These are phyloP conservation scores for Ceratocystis destructans DNA, from an alignment of 2,329 filamentous ascomycete genomes.

Conservation along the genomic window DNA sequence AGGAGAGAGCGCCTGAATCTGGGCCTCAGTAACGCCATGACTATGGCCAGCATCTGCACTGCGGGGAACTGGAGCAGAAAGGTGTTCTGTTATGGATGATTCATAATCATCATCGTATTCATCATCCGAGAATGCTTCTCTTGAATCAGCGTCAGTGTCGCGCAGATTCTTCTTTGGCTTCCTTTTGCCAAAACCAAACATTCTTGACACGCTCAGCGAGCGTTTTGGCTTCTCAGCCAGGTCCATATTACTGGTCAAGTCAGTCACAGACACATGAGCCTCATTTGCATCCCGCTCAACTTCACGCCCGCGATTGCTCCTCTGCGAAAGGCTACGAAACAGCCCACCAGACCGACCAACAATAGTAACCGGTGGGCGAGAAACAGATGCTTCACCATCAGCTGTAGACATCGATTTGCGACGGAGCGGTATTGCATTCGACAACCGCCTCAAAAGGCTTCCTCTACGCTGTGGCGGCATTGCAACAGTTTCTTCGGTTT, in stretches of 20 bases:
- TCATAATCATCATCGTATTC: slow-evolving; percentile 14
- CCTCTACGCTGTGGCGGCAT: slow-evolving; percentile 28
- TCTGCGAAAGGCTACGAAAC: slow-evolving; percentile 29
- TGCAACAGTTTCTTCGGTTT: slow-evolving; percentile 30
- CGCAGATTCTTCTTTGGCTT: slow-evolving; percentile 28
- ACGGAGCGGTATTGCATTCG: slow-evolving; percentile 24
- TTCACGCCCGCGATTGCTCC: slow-evolving; percentile 21
- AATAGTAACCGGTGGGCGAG: slow-evolving; percentile 38
- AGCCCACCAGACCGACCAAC: slow-evolving; percentile 21
- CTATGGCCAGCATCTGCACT: background rate
- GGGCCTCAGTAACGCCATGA: slow-evolving; percentile 10
- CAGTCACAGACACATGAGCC: background rate
- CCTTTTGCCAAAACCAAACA: slow-evolving; percentile 17
- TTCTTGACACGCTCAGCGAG: slow-evolving; percentile 18
- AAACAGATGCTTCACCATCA: slow-evolving; percentile 16
- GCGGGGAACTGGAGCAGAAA: background rate
- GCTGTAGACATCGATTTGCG: slow-evolving; percentile 22
- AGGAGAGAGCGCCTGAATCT: slow-evolving; percentile 6
- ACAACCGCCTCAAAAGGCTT: slow-evolving; percentile 31
- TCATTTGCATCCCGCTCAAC: background rate
- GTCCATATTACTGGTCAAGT: too few relatives aligned
- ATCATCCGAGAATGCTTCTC: slow-evolving; percentile 11
- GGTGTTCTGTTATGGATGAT: background rate
- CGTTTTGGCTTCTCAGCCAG: slow-evolving; percentile 16
- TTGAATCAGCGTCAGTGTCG: slow-evolving; percentile 22